Base-by-base conservation (phyloP, 768 basidiomycete genomes). In the Termitomyces sp. region DNA sequence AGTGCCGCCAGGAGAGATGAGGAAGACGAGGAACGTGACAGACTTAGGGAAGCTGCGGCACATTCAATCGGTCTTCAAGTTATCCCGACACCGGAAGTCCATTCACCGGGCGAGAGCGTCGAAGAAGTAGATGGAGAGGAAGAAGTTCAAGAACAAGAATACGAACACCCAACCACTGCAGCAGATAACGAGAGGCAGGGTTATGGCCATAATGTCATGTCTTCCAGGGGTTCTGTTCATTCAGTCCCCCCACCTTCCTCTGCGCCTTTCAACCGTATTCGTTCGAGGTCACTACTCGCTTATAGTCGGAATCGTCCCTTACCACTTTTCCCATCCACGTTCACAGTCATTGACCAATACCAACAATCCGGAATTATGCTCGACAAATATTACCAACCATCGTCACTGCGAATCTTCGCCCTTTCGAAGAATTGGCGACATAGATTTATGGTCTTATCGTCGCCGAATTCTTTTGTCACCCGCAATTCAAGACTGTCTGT, bases 31-130 rank as follows among this genome's bases (percentile, higher is more conserved):
- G 89, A 91, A 61, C 81, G 90, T 10, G 81, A 87, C 58, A 81
- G 88, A n/a, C 70, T 92, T 31, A 75, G 88, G 31, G 85, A 87
- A 52, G 83, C 80, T 36, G 90, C 90, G 16, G 90, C 89, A 0
- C 84, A 89, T 62, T 81, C 86, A 12, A 84, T 92, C 44, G 90
- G 90, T 6, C 73, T 91, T 52, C 79, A 81, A 10, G 77, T 76
- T 32, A 72, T 82, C 41, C 63, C 78, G n/a, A 75, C 78, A 23
- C 66, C 70, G 23, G 70, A 73, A 32, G 59, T 70, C 5, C 69
- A 66, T 57, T 73, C 72, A 11, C 64, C 66, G 39, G 66, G 72
- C 5, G 69, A 71, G 31, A 69, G 65, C 50, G 57, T 66, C 16
- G 71, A 73, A 27, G 76, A 75, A 43, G 73, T 74, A 40, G 73